Base-by-base conservation (phyloP, 2,329 filamentous ascomycete genomes). In the Ceratocystis colombiana region DNA sequence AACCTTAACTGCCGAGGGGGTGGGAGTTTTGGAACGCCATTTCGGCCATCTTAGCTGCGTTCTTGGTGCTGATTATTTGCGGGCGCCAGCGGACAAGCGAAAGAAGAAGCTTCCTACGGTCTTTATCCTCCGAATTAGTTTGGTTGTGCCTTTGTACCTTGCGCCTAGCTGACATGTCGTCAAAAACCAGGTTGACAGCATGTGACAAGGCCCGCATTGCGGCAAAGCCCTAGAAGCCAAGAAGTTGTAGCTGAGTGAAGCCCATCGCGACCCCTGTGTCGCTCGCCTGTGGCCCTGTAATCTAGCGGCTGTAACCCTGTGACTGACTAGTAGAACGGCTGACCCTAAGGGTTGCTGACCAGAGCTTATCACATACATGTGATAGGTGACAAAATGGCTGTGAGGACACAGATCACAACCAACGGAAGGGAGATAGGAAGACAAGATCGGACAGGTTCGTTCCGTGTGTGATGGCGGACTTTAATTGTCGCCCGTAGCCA, bases 31-130 rank as follows among this genome's bases (percentile, higher is more conserved):
- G 17, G 55, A n/a, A 8, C 25, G 12, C 55, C 20, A 25, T 37
- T 59, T 25, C 33, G 12, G 3, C n/a, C 15, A 5, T 59, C 28
- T 20, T 59, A n/a, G 25, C n/a, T 59, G 30, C 17, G 55, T 41
- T 12, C 30, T 30, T 59, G 55, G 55, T 59, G 55, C 55, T 37
- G 25, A 33, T 59, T n/a, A 25, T 59, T 59, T 59, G 55, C 55
- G 55, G 55, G 55, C 55, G 55, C n/a, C 30, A 15, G 5, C 48
- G 48, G 8, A 53, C 48, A 22, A 50, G 37, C 1, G 37, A 41
- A 41, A 50, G 17, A 50, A 50, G 48, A 50, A 20, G 37, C 37
- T 10, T 50, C 17, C 6, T 22, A 50, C 48, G 12, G 48, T 22
- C n/a, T 20, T 3, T 50, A 25, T 10, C 8, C 48, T n/a, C 25